Percentiles rank a stretch among this genome's conserved stretches.
These are phyloP conservation scores for Miscanthus sacchariflorus DNA, from an alignment of 202 grass and related monocot species.

Conservation along the genomic window DNA sequence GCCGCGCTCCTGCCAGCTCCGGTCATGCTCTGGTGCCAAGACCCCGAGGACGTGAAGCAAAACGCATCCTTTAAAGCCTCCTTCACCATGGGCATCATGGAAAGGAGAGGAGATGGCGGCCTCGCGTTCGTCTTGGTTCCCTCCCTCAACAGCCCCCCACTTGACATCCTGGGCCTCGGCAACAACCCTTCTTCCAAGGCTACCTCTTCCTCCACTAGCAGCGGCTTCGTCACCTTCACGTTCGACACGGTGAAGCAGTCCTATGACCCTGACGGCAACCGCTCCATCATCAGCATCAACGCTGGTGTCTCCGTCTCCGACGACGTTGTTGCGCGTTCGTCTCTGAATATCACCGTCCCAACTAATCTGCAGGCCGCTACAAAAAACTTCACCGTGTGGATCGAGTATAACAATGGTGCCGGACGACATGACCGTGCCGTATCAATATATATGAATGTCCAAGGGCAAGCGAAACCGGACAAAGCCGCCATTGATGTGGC, in stretches of 20 bases:
- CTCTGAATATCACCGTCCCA: not conserved
- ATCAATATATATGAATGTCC: not conserved
- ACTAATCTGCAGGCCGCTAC: not conserved
- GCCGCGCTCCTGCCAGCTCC: conserved; percentile 8
- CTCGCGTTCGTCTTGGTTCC: conserved; percentile 12
- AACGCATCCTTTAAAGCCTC: not conserved
- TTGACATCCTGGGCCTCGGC: not conserved
- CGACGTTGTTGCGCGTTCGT: too few relatives aligned
- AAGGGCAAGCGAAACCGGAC: not conserved
- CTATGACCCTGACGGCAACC: not conserved
- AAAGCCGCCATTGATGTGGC: not conserved
- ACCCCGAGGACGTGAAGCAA: not conserved
- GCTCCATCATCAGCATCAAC: not conserved
- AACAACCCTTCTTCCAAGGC: not conserved
- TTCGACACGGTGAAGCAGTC: not conserved
- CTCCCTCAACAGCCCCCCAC: conserved; percentile 4
- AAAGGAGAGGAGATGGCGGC: too few relatives aligned
- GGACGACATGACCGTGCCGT: too few relatives aligned
- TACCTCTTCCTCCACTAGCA: not conserved
- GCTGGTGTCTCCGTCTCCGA: not conserved
- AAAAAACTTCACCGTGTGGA: not conserved
- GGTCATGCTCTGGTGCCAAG: not conserved
- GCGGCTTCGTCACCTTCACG: not conserved
- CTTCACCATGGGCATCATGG: not conserved
- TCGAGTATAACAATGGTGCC: not conserved